Conservation (phyloP, 768 basidiomycete species). For the Rhizopogon salebrosus region DNA sequence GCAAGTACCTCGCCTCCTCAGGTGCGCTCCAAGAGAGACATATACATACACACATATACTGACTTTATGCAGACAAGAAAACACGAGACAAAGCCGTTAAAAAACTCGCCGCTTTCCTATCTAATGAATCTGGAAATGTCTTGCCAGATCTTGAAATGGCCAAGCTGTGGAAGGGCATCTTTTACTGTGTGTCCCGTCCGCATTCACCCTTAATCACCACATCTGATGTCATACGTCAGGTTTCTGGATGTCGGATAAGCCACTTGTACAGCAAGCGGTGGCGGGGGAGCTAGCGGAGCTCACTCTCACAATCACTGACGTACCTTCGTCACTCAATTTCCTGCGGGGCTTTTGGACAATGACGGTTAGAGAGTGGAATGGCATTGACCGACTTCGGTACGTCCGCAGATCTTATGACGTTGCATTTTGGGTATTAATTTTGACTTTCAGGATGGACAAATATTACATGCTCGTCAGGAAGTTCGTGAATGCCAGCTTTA, state of each 20-base stretch:
- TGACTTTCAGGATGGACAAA: constrained; percentile 77
- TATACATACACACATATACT: background rate
- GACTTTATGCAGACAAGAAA: constrained; percentile 66
- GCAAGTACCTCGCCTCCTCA: constrained; percentile 88
- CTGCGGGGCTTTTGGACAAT: constrained; percentile 88
- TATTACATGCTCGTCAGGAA: constrained; percentile 92
- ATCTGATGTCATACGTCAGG: constrained; percentile 41
- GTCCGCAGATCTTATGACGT: constrained; percentile 14
- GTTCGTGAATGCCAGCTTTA: constrained; percentile 82
- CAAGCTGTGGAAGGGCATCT: constrained; percentile 96
- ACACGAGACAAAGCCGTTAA: constrained; percentile 89
- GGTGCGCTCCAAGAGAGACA: constrained; percentile 41
- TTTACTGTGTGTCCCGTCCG: constrained; percentile 66
- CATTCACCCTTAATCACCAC: background rate
- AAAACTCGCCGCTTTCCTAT: constrained; percentile 74
- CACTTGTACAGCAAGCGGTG: constrained; percentile 89
- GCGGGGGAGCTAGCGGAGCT: constrained; percentile 83
- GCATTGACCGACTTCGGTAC: constrained; percentile 86
- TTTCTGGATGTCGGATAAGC: constrained; percentile 99
- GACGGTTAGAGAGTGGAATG: constrained; percentile 88
- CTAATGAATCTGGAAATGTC: constrained; percentile 50
- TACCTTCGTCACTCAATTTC: constrained; percentile 63
- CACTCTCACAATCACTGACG: constrained; percentile 59
- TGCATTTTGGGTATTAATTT: constrained; percentile 6
- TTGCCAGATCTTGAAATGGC: constrained; percentile 75